Evolutionary conservation across 1,284 basidiomycete genomes (phyloP).

Genomic region (Boletus nobilissimus): DNA sequence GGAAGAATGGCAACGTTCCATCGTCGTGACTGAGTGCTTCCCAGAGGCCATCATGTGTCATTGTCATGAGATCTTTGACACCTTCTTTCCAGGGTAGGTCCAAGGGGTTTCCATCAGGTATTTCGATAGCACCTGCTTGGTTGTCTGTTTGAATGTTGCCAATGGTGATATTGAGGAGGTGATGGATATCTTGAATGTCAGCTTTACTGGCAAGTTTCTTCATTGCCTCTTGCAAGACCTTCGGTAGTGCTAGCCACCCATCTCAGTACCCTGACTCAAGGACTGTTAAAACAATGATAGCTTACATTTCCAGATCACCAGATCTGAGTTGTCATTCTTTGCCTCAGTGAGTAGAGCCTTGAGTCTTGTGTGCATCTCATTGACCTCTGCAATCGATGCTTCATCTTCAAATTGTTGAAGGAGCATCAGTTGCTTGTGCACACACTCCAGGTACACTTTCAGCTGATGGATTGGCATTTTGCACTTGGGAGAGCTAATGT

Average conservation of each 20-base stretch:
- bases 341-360: background rate
- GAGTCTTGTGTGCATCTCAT: background rate
- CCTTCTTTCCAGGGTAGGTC: background rate
- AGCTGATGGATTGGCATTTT: background rate
- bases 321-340: background rate
- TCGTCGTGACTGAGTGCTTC: background rate
- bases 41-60: background rate
- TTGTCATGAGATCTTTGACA: background rate
- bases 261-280: background rate
- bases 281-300: background rate
- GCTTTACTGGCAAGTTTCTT: background rate
- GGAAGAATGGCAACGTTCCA: background rate
- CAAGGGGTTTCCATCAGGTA: background rate
- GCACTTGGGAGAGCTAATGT: background rate
- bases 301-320: background rate
- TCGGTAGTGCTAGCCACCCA: background rate
- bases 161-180: background rate
- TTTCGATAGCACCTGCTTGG: background rate
- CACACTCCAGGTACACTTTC: background rate
- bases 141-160: background rate
- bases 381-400: background rate
- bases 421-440: background rate
- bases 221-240: background rate
- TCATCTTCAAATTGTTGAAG: background rate
- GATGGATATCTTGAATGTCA: background rate